Percentiles rank a stretch among this genome's conserved stretches.
Evolutionary conservation across 208 protist species (phyloP).

Genomic region (Acanthamoeba healyi): DNA sequence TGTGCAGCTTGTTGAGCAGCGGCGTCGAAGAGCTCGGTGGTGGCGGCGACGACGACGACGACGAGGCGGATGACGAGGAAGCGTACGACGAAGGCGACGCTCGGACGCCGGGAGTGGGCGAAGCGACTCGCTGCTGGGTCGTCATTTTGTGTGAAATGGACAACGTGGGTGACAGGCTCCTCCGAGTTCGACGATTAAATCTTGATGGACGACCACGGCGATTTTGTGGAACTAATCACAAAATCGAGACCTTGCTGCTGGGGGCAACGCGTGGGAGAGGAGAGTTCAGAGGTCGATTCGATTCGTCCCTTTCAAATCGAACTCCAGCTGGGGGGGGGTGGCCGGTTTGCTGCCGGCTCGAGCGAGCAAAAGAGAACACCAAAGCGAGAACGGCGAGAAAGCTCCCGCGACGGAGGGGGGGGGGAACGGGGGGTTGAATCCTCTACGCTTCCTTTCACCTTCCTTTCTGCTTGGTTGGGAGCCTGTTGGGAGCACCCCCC

Average conservation of each 20-base stretch:
- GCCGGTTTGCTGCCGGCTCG: too few relatives aligned
- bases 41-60: not conserved
- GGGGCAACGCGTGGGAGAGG: too few relatives aligned
- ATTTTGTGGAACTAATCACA: not conserved
- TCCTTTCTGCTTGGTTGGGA: not conserved
- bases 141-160: not conserved
- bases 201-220: not conserved
- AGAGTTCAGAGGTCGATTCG: too few relatives aligned
- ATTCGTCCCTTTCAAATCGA: too few relatives aligned
- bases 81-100: too few relatives aligned
- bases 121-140: not conserved
- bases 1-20: not conserved
- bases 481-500: not conserved
- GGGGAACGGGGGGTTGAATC: too few relatives aligned
- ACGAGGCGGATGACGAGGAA: not conserved
- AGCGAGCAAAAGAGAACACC: too few relatives aligned
- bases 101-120: not conserved
- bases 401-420: too few relatives aligned
- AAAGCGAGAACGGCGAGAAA: too few relatives aligned
- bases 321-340: too few relatives aligned
- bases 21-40: not conserved
- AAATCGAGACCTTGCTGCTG: too few relatives aligned
- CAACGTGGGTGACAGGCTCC: not conserved
- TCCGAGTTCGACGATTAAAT: not conserved
- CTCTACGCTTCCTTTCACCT: constrained; percentile 6